Evolutionary conservation across 805 yeast species (phyloP), one percentile per base, ranked within the genome.

Genomic region (Saturnispora sanitii): DNA sequence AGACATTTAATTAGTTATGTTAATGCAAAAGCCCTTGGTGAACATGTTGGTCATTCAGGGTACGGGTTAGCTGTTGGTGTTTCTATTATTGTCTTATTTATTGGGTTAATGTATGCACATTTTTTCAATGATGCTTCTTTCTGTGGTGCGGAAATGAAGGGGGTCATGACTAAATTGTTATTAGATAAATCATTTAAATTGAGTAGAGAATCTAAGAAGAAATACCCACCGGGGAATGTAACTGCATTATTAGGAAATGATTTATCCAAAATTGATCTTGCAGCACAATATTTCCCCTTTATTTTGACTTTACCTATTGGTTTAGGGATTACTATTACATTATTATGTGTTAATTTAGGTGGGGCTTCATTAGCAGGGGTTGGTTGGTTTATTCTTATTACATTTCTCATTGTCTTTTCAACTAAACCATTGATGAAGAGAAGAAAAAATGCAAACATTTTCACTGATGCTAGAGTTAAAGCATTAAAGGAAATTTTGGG

Each of bases 191-290:
- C 88, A 11, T 73, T 84, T 49, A 65, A 56, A 41, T 63, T 86
- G 13, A 73, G 77, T 44, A 69, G 76, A 9, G 66, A 65, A 37
- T 72, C 88, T 2, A 70, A 70, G 40, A 71, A 71, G 47, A 65
- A 70, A 44, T 83, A 62, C 52, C 78, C 94, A 1, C 68, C 75
- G 20, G 80, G 90, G 33, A 75, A 72, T 45, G 71, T 87, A 42
- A 83, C 94, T 23, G 77, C 87, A 8, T 61, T 85, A 56, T 72
- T 86, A 56, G 83, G 92, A 46, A 78, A 94, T 2, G 96, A 87
- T 56, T 64, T 86, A 29, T 72, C 88, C 13, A 75, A 95, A 53
- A 69, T 87, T 26, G 95, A 85, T 58, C 69, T 82, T 49, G 86
- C 87, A 7, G 58, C 77, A n/a, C 75, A 74, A 4, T 80, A 78